A percentile compares a stretch with the other conserved stretches of the same genome.
phyloP scores from a whole-genome alignment of 371 early-diverging fungal genomes.

The Parasitella parasitica region DNA sequence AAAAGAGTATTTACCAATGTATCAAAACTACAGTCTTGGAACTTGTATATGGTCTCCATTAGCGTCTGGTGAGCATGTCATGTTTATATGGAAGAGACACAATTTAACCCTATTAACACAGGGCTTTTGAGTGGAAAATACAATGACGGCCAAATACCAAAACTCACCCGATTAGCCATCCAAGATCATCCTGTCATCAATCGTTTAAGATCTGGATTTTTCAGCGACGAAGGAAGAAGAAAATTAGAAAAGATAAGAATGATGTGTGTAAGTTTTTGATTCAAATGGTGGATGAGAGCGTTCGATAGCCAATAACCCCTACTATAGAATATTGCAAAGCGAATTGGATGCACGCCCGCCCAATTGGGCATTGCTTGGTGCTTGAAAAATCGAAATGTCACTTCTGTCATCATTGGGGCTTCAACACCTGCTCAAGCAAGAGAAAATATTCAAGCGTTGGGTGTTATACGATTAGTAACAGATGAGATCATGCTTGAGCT shows the following conservation, averaged over 20 bases:
- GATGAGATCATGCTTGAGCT: conserved; percentile 68
- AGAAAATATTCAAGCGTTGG: conserved; percentile 73
- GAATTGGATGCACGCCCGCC: conserved; percentile 66
- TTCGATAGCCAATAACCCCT: background rate
- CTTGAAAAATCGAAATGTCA: conserved; percentile 59
- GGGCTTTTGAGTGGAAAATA: conserved; percentile 78
- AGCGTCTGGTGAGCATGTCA: conserved; percentile 65
- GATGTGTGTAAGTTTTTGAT: conserved; percentile 44
- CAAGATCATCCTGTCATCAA: conserved; percentile 66
- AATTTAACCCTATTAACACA: background rate
- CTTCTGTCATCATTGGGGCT: conserved; percentile 72
- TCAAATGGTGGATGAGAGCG: no score
- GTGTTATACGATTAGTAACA: conserved; percentile 62
- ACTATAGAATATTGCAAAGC: conserved; percentile 58
- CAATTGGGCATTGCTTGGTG: conserved; percentile 88
- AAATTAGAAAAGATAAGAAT: conserved; percentile 52
- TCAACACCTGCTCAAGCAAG: conserved; percentile 69
- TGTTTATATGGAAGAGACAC: conserved; percentile 1
- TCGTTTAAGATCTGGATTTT: conserved; percentile 58
- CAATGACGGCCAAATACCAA: conserved; percentile 66
- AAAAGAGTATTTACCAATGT: conserved; percentile 75
- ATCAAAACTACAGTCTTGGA: conserved; percentile 70
- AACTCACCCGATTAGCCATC: conserved; percentile 67
- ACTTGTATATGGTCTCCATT: conserved; percentile 84
- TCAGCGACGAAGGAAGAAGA: conserved; percentile 62